Evolutionary conservation across 2,329 filamentous ascomycete species (phyloP), one percentile per base, ranked within the genome.

Genomic region (Penicillium sp.): DNA sequence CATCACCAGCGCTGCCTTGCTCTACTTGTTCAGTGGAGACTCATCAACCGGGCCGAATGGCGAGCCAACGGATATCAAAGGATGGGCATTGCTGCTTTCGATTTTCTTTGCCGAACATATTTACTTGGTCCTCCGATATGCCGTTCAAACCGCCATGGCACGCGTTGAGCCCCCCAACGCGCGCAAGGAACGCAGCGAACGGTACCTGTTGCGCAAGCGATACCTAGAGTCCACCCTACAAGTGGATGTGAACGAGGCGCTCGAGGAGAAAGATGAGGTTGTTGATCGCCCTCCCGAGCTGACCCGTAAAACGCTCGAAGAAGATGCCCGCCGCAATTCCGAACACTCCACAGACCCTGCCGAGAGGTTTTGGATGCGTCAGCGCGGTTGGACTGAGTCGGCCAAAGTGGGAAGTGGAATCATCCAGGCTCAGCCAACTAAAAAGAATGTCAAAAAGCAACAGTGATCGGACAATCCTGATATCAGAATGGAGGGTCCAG

Each of bases 31-130:
- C 74, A 85, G 81, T 29, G 55, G 56, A 56, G 82, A 83, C 44
- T 77, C 84, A 46, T 78, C 79, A 4, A 69, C 83, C 18, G 65
- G 62, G 0, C 62, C 61, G 0, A 67, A 66, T 18, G 67, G 67
- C 12, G 62, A 65, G 24, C 64, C 66, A 1, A 81, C 80, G 39
- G 79, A 82, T 40, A 86, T 96, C 61, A 84, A 82, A 48, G 84
- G 77, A 11, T 95, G 89, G 85, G 88, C 84, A 0, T 74, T 96
- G 3, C 77, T 98, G 4, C 74, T 95, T 13, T 82, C 84, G 18
- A 84, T 98, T 48, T 80, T 97, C 58, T 80, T 94, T 57, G 84
- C 88, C 0, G 93, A 98, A 66, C 91, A 98, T 65, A 72, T 90
- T 12, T 97, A 95, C 66, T 80, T 98, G n/a, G 74, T 83, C 2